Base-by-base conservation (phyloP, 345 rosid genomes). In the Trapa bicornis region DNA sequence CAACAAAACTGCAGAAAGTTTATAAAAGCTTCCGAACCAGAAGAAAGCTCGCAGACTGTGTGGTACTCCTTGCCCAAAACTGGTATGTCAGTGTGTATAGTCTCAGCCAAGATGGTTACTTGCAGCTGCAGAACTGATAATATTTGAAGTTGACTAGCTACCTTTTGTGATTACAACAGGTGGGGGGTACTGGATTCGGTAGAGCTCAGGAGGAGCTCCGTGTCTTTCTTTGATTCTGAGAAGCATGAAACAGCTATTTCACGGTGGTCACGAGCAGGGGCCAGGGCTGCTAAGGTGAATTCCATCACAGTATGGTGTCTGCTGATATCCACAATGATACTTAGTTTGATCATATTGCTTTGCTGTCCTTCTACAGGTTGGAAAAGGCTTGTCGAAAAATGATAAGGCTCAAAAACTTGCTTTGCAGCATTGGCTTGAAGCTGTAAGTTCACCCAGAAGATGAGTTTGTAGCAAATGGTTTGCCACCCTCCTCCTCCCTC, bases 241-340 rank as follows among this genome's bases (percentile, higher is more conserved):
- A 94, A 94, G 73, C 95, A 89, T 5, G 97, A 94, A 81, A 86
- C 91, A n/a, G 97, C 99, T 67, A 86, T 87, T 68, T 91, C 95
- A 0, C 89, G 96, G 57, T 94, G 99, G 99, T 87, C 93, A 32
- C 87, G 99, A 80, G 99, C 97, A 1, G 87, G 96, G 78, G 89
- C 83, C 47, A 77, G 91, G 79, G 99, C 91, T 29, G 97, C 99
- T 48, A 94, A 87, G 80, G 83, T 79, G 68, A 53, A 37, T 57
- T 53, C 29, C 56, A 47, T 65, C 17, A 29, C 3, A 13, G 3
- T 43, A 3, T 42, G 54, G 37, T 35, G 33, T 58, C 63, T 32
- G 6, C 4, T 11, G 38, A 15, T 32, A 11, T 58, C 48, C 48
- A 7, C 13, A 10, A 22, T 7, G 15, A 32, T 12, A 15, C 7